These are phyloP conservation scores for Fusarium camptoceras DNA, from an alignment of 2,329 filamentous ascomycete genomes.

Conservation along the genomic window DNA sequence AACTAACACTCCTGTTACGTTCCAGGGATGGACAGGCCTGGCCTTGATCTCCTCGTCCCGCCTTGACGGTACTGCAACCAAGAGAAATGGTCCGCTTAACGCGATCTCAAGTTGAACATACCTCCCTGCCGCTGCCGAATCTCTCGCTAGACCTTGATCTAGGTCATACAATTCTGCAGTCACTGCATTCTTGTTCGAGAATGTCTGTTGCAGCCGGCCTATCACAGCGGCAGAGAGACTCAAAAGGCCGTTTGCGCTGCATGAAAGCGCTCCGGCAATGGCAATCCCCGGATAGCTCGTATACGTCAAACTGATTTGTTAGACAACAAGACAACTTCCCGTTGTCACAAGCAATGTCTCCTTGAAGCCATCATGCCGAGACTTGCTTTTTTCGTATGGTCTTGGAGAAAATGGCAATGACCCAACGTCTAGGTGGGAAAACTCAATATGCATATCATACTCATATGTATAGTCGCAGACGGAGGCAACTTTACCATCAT, in stretches of 20 bases:
- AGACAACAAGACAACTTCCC: slow-evolving; percentile 12
- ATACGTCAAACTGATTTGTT: slow-evolving; percentile 14
- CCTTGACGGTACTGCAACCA: slow-evolving; percentile 4
- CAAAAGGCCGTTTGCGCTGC: slow-evolving; percentile 39
- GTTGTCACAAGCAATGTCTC: background rate
- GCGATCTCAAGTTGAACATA: background rate
- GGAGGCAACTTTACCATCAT: background rate
- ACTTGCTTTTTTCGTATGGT: background rate
- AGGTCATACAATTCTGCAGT: slow-evolving; percentile 29
- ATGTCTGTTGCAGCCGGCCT: slow-evolving; percentile 17
- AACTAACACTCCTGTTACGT: background rate
- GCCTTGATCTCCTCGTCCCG: background rate
- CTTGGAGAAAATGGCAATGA: background rate
- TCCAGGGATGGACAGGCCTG: background rate
- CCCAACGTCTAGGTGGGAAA: background rate
- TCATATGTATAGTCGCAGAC: background rate
- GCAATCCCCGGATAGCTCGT: slow-evolving; percentile 22
- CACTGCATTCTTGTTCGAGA: slow-evolving; percentile 32
- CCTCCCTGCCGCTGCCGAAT: slow-evolving; percentile 18
- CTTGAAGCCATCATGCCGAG: background rate
- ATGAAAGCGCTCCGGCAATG: slow-evolving; percentile 24
- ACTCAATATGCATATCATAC: background rate
- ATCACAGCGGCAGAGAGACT: slow-evolving; percentile 10
- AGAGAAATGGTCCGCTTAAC: background rate
- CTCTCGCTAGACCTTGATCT: slow-evolving; percentile 36